Evolutionary conservation across 2,329 filamentous ascomycete genomes (phyloP), one percentile per base, ranked within the genome.

Genomic region (Phialemoniopsis sp.): DNA sequence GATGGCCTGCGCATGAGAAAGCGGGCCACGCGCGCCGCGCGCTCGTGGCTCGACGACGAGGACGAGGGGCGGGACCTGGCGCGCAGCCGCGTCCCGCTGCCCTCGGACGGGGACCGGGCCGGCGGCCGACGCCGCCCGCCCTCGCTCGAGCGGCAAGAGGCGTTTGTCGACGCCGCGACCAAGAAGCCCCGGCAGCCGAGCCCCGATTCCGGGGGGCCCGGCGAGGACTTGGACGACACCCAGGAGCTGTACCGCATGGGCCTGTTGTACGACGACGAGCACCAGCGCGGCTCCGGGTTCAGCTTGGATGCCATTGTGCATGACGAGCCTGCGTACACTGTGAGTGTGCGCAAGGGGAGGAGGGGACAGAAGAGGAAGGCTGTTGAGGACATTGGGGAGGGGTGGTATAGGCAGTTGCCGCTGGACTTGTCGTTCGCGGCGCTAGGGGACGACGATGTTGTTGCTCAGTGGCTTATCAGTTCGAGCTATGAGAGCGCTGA

Each of bases 121-220:
- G 42, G 51, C 29, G 49, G 46, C 13, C 54, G 56, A 13, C 56
- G 61, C 18, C 58, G 64, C 8, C 55, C 54, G 8, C 69, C 69
- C 3, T 62, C 60, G 1, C 58, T 73, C 16, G 68, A 70, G 45
- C 56, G 70, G 9, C 62, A 73, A 47, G 67, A 70, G 32, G 70
- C 70, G 6, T 73, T 73, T 31, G 56, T 63, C 33, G 66, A 69
- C 34, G 54, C 55, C 4, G 70, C 66, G 0, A 45, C 55, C 37
- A 68, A 62, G 52, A 41, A 36, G 29, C 21, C 19, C 2, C 19
- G 26, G 13, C 17, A 13, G 10, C 17, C 10, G 5, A 47, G 45
- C 32, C 52, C 52, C 34, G 49, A 58, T 7, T 47, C 16, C 19
- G 30, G n/a, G 13, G 40, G 51, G 12, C 26, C 57, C 1, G 57